These are phyloP conservation scores for Pharnaceum exiguum DNA, from an alignment of 148 eudicot species.

Conservation along the genomic window DNA sequence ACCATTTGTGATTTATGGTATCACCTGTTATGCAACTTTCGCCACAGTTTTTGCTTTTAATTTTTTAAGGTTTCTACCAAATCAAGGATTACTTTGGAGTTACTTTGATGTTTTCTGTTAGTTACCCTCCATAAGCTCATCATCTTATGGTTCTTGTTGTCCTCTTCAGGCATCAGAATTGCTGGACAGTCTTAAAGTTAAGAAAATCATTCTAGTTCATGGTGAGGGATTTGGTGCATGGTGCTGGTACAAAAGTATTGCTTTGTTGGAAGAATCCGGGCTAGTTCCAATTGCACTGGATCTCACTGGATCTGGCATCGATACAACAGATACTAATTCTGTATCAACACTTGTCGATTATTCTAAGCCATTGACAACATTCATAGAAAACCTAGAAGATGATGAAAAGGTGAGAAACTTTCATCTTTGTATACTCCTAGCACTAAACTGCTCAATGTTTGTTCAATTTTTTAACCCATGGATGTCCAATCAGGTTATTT, in stretches of 20 bases:
- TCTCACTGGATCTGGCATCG: constrained; percentile 87
- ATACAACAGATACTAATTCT: constrained; percentile 55
- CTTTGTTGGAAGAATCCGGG: constrained; percentile 82
- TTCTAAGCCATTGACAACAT: constrained; percentile 68
- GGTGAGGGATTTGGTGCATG: constrained; percentile 99
- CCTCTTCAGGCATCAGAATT: constrained; percentile 52
- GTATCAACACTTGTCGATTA: constrained; percentile 61
- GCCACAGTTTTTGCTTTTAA: too few relatives aligned
- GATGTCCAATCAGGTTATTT: constrained; percentile 51
- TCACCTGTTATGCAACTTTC: too few relatives aligned
- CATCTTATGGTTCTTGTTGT: constrained; percentile 1
- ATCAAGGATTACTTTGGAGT: not conserved
- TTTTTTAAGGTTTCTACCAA: too few relatives aligned
- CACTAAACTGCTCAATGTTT: not conserved
- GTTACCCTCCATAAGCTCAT: not conserved
- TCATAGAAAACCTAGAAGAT: constrained; percentile 50
- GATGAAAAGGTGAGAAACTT: constrained; percentile 63
- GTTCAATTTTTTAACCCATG: not conserved
- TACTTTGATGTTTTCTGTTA: not conserved
- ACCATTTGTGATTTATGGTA: too few relatives aligned
- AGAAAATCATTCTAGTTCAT: constrained; percentile 67
- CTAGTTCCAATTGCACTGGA: constrained; percentile 73
- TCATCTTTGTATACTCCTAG: not conserved
- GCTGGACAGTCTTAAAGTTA: constrained; percentile 64
- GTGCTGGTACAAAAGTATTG: constrained; percentile 99